Evolutionary conservation across 345 rosid species (phyloP).

Genomic region (Acer campestre): DNA sequence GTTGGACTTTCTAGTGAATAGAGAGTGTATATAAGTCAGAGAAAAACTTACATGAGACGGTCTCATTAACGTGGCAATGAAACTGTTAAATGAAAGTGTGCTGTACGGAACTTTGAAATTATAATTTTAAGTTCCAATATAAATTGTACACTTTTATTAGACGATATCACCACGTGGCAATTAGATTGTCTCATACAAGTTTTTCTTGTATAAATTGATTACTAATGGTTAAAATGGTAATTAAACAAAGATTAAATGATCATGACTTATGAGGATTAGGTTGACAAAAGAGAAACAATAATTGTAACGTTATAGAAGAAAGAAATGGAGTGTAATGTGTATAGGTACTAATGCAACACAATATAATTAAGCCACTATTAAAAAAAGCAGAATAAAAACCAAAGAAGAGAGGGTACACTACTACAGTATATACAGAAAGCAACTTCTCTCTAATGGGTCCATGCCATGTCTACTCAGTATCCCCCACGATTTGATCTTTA

Average conservation of each 20-base stretch:
- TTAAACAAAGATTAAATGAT: constrained; percentile 2
- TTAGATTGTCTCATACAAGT: too few relatives aligned
- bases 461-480: constrained; percentile 36
- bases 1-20: background rate
- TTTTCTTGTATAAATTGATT: too few relatives aligned
- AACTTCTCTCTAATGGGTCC: constrained; percentile 40
- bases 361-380: background rate
- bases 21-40: too few relatives aligned
- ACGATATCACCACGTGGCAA: too few relatives aligned
- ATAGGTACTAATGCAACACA: constrained; percentile 2
- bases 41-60: too few relatives aligned
- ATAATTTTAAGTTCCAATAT: too few relatives aligned
- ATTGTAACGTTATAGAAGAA: constrained; percentile 26
- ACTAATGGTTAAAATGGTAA: constrained; percentile 13
- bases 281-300: constrained; percentile 33
- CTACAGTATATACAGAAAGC: constrained; percentile 21
- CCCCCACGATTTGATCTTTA: constrained; percentile 43
- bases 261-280: background rate
- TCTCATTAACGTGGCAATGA: too few relatives aligned
- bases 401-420: constrained; percentile 11
- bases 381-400: background rate
- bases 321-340: background rate
- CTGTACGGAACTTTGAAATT: too few relatives aligned
- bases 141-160: too few relatives aligned
- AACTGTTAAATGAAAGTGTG: too few relatives aligned